phyloP scores from a whole-genome alignment of 805 yeast genomes.

The Ogataea allantospora region DNA sequence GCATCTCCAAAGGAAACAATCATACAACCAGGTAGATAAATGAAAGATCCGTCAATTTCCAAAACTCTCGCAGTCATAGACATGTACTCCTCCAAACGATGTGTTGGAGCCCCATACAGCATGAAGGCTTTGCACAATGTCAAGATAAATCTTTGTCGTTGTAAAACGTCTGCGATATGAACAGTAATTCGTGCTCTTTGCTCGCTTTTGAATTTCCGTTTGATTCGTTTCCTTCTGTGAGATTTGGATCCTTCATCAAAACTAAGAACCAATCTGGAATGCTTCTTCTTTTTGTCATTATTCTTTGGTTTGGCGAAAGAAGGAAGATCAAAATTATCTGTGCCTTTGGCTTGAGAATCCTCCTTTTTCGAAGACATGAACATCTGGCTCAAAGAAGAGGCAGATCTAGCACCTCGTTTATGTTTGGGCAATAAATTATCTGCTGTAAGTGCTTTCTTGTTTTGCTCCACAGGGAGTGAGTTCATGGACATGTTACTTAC shows the following conservation, averaged over 20 bases:
- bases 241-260: slow-evolving; percentile 10
- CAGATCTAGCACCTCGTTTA: slow-evolving; percentile 11
- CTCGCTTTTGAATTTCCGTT: slow-evolving; percentile 36
- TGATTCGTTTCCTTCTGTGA: slow-evolving; percentile 24
- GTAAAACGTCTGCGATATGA: slow-evolving; percentile 85
- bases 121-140: slow-evolving; percentile 85
- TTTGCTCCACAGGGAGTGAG: slow-evolving; percentile 1
- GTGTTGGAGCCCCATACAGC: slow-evolving; percentile 96
- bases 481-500: slow-evolving; percentile 9
- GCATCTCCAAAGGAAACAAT: slow-evolving; percentile 91
- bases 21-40: slow-evolving; percentile 95
- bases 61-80: slow-evolving; percentile 87
- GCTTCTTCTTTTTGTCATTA: slow-evolving; percentile 4
- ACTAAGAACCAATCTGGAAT: slow-evolving; percentile 4
- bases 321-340: slow-evolving; percentile 19
- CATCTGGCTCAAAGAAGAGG: slow-evolving; percentile 15
- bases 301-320: slow-evolving; percentile 18
- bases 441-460: slow-evolving; percentile 22
- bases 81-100: slow-evolving; percentile 90
- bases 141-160: slow-evolving; percentile 81
- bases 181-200: slow-evolving; percentile 78
- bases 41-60: slow-evolving; percentile 89
- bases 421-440: slow-evolving; percentile 15
- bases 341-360: slow-evolving; percentile 6
- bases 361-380: slow-evolving; percentile 3